Conservation (phyloP, 73 alveolate species). For the Loxodes magnus region DNA sequence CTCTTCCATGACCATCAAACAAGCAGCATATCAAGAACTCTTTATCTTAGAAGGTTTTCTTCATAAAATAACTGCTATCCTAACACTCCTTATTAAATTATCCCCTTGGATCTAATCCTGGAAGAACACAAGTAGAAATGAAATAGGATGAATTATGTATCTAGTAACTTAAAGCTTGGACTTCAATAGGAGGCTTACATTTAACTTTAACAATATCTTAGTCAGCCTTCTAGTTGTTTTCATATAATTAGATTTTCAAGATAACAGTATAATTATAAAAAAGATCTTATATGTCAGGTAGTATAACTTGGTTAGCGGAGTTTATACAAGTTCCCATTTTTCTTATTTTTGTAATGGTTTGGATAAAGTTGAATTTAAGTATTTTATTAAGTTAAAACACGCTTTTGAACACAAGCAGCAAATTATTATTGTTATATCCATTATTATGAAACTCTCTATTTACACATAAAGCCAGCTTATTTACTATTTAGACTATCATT, state of each 20-base stretch:
- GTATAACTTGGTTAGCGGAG: not conserved
- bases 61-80: not conserved
- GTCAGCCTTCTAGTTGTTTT: not conserved
- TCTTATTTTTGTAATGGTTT: too few species aligned
- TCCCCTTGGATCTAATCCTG: slow-evolving; percentile 16
- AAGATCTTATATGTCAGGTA: not conserved
- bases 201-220: not conserved
- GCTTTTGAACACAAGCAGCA: too few species aligned
- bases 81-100: slow-evolving; percentile 2
- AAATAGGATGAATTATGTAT: not conserved
- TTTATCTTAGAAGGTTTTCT: too few species aligned
- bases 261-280: not conserved
- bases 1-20: slow-evolving; percentile 10
- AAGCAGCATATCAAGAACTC: not conserved
- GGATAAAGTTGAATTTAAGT: too few species aligned
- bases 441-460: too few species aligned
- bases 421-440: too few species aligned
- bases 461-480: too few species aligned
- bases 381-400: too few species aligned
- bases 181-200: not conserved
- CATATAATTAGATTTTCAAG: not conserved
- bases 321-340: not conserved
- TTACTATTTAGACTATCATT: too few species aligned
- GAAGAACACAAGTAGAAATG: slow-evolving; percentile 7
- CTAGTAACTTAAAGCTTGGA: not conserved